These are phyloP conservation scores for Blastocystis hominis DNA, from an alignment of 352 stramenopile genomes.

Conservation along the genomic window DNA sequence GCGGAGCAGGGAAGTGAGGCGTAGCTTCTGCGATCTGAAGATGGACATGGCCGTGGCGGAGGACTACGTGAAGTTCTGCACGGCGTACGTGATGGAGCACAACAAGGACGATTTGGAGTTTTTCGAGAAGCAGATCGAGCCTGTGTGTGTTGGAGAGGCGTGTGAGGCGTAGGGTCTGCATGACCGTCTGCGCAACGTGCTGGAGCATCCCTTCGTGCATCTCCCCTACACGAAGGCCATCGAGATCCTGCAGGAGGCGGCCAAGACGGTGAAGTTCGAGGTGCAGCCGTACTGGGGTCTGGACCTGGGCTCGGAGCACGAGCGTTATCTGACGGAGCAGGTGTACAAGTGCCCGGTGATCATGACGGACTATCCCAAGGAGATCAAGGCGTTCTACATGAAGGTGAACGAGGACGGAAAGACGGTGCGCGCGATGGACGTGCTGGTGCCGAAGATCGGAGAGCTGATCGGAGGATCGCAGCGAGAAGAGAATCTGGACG, in stretches of 20 bases:
- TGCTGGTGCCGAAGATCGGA: slow-evolving; percentile 77
- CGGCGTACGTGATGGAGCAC: slow-evolving; percentile 71
- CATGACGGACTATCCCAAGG: slow-evolving; percentile 91
- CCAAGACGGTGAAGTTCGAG: slow-evolving; percentile 69
- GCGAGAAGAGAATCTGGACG: slow-evolving; percentile 78
- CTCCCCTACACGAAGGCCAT: slow-evolving; percentile 87
- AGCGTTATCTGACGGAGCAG: slow-evolving; percentile 82
- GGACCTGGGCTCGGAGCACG: slow-evolving; percentile 90
- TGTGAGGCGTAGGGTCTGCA: slow-evolving; percentile 65
- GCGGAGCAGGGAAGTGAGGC: neutral
- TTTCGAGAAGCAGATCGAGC: slow-evolving; percentile 76
- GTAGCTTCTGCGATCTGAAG: slow-evolving; percentile 71
- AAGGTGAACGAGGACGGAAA: slow-evolving; percentile 83
- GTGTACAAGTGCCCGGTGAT: slow-evolving; percentile 69
- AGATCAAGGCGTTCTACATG: slow-evolving; percentile 99
- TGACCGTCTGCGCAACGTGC: slow-evolving; percentile 70
- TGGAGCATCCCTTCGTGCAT: slow-evolving; percentile 76
- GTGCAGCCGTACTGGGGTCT: slow-evolving; percentile 74
- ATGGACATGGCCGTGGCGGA: slow-evolving; percentile 86
- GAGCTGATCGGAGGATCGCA: slow-evolving; percentile 91
- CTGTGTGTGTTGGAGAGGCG: slow-evolving; percentile 60
- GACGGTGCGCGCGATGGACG: slow-evolving; percentile 83
- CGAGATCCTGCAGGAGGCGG: slow-evolving; percentile 78
- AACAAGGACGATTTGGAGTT: slow-evolving; percentile 82
- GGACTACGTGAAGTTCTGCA: slow-evolving; percentile 76